Evolutionary conservation across 306 rosid species (phyloP).

Genomic region (Clitoria ternatea): DNA sequence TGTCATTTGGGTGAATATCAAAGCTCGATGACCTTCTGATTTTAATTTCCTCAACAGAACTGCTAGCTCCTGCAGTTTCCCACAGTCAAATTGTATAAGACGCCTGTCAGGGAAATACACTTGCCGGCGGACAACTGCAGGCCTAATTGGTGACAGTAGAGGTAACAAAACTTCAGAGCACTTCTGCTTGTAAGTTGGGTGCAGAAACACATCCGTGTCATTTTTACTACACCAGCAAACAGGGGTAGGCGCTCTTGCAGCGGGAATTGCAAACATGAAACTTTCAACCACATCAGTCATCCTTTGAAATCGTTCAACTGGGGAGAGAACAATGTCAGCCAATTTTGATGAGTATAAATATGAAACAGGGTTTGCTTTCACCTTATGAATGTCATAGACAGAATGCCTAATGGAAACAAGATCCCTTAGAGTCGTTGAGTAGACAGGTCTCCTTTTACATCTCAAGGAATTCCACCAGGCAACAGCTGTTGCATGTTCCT

Average conservation of each 20-base stretch:
- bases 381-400: slow-evolving; percentile 56
- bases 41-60: slow-evolving; percentile 73
- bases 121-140: slow-evolving; percentile 94
- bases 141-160: slow-evolving; percentile 75
- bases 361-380: slow-evolving; percentile 67
- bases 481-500: slow-evolving; percentile 70
- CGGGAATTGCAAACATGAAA: slow-evolving; percentile 96
- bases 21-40: slow-evolving; percentile 92
- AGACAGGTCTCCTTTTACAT: slow-evolving; percentile 65
- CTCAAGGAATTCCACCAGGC: slow-evolving; percentile 99
- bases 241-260: slow-evolving; percentile 89
- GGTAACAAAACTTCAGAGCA: slow-evolving; percentile 68
- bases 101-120: slow-evolving; percentile 98
- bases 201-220: slow-evolving; percentile 51
- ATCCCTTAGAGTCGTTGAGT: slow-evolving; percentile 71
- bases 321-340: slow-evolving; percentile 80
- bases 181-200: slow-evolving; percentile 63
- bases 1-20: slow-evolving; percentile 96
- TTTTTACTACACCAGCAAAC: slow-evolving; percentile 80
- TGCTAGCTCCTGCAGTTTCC: slow-evolving; percentile 87
- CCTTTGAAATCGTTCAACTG: slow-evolving; percentile 78
- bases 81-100: slow-evolving; percentile 97
- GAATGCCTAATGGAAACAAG: slow-evolving; percentile 74
- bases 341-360: slow-evolving; percentile 76
- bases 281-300: slow-evolving; percentile 81